These are phyloP conservation scores for Fibroporia radiculosa DNA, from an alignment of 768 basidiomycete genomes.

Conservation along the genomic window DNA sequence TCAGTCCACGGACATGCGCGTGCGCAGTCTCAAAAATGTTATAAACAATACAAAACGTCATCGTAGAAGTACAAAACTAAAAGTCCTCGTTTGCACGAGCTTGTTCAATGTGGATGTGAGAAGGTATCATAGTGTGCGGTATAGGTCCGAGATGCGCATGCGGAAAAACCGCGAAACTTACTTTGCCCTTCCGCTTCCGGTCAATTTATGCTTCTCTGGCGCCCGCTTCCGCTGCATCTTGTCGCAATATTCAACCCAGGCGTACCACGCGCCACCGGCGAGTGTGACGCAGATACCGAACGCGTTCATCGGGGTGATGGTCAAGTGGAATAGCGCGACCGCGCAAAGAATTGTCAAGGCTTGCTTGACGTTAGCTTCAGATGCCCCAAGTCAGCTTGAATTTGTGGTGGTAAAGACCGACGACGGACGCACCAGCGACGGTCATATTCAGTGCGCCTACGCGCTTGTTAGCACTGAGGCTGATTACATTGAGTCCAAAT, in stretches of 20 bases:
- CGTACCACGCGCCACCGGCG: conserved; percentile 79
- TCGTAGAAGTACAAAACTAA: too few species aligned
- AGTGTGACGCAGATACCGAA: conserved; percentile 82
- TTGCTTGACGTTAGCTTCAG: conserved; percentile 82
- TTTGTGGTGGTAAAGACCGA: not conserved
- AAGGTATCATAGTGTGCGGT: too few species aligned
- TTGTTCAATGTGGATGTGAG: too few species aligned
- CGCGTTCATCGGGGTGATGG: conserved; percentile 72
- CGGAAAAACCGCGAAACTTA: too few species aligned
- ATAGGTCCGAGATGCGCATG: too few species aligned
- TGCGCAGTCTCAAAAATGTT: too few species aligned
- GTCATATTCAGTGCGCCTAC: conserved; percentile 88
- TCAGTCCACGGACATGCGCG: too few species aligned
- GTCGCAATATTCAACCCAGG: conserved; percentile 44
- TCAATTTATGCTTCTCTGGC: too few species aligned
- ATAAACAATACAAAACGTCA: too few species aligned
- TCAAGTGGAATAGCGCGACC: conserved; percentile 75
- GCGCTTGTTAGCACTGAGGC: conserved; percentile 92
- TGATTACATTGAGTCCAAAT: conserved; percentile 88
- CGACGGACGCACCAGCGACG: conserved; percentile 58
- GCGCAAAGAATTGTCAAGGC: conserved; percentile 84
- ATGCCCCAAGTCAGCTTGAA: conserved; percentile 1
- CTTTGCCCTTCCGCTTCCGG: too few species aligned
- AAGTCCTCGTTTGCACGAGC: too few species aligned
- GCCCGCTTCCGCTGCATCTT: conserved; percentile 7